Conservation (phyloP, 768 basidiomycete genomes). For the Xanthoconium stramineum region DNA sequence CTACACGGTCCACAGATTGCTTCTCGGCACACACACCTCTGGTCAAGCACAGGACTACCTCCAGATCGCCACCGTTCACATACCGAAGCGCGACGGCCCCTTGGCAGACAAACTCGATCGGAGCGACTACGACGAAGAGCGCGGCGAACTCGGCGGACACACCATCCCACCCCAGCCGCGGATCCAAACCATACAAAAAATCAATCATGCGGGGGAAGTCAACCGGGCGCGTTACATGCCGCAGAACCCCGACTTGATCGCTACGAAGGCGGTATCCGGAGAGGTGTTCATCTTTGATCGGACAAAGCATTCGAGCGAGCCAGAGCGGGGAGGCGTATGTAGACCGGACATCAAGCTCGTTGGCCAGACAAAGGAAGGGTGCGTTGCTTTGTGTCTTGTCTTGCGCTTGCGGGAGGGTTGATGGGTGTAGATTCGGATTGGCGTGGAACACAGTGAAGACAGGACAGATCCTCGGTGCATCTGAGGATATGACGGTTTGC, state of each 20-base stretch:
- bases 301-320: constrained; percentile 94
- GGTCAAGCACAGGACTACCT: constrained; percentile 92
- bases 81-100: constrained; percentile 76
- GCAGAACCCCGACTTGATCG: constrained; percentile 95
- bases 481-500: constrained; percentile 94
- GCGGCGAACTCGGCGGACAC: constrained; percentile 92
- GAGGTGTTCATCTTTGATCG: constrained; percentile 95
- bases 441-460: constrained; percentile 85
- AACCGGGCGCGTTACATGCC: constrained; percentile 99
- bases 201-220: constrained; percentile 94
- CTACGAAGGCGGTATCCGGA: constrained; percentile 89
- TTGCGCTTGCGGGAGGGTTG: constrained; percentile 1
- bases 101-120: constrained; percentile 77
- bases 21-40: constrained; percentile 97
- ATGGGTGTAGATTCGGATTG: constrained; percentile 75
- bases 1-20: constrained; percentile 91
- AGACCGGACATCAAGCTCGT: constrained; percentile 88
- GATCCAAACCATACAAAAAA: constrained; percentile 87
- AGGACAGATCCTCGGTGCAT: constrained; percentile 87
- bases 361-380: constrained; percentile 95
- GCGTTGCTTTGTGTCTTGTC: constrained; percentile 27
- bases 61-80: constrained; percentile 91
- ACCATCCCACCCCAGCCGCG: constrained; percentile 80
- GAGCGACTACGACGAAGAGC: constrained; percentile 84
- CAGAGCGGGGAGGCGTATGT: constrained; percentile 78